Evolutionary conservation across 495 filamentous ascomycete genomes (phyloP), one percentile per base, ranked within the genome.

Genomic region (Trichodelitschia bisporula): DNA sequence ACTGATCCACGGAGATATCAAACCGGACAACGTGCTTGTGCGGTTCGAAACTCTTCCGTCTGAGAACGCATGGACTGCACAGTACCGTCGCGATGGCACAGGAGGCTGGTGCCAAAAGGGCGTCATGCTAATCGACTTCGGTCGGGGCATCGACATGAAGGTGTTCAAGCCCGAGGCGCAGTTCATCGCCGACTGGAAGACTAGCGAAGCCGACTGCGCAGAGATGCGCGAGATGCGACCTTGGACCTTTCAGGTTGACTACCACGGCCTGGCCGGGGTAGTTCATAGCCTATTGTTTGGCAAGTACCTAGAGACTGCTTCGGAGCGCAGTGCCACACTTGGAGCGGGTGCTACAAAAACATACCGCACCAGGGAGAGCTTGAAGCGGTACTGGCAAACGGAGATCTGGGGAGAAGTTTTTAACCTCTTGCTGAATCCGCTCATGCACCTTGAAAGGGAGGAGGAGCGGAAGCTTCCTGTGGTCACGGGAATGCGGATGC

Each of bases 221-320:
- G 86, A 97, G 58, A 89, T 95, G 60, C 69, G 82, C 24, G 83
- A 93, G 54, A 59, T 73, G 39, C 60, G 83, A 9, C 77, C 78
- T 2, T 97, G 86, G 86, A 95, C 83, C 0, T 90, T 77, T 50
- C 86, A 97, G 45, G 72, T 90, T 34, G 86, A 97, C 49, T 82
- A 95, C 33, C 77, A 84, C 50, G 86, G 86, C 18, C 56, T 91
- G 0, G 86, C 86, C 0, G 78, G 77, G 4, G 74, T 75, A 10
- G 53, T 93, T 10, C 82, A 95, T 44, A 66, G 63, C 19, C 57
- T 97, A 43, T 61, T 97, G 1, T 95, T 92, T 46, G 86, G 86
- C 4, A 77, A 77, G 43, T 92, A 93, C 53, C 79, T 97, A 37
- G 79, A 95, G 42, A 86, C 78, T 11, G 48, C 57, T 0, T 52